Percentiles rank a stretch among this genome's conserved stretches.
Conservation (phyloP, 2,329 filamentous ascomycete genomes). For the Fusarium continuum region DNA sequence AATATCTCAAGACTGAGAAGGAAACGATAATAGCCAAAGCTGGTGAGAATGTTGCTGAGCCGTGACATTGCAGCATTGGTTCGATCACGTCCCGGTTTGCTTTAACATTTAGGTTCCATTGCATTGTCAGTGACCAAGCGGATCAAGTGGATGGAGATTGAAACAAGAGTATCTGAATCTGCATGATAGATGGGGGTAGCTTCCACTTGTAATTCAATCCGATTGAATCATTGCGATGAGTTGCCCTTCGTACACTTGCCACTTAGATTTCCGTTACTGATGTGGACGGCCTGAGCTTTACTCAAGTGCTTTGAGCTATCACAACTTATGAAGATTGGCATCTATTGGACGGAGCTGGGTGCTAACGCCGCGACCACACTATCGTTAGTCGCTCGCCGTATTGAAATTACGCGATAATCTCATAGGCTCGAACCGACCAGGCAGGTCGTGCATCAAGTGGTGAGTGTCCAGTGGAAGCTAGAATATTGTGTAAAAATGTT, state of each 20-base stretch:
- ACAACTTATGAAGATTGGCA: constrained; percentile 2
- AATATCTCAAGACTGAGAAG: neutral
- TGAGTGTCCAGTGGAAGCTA: neutral
- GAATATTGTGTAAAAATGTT: neutral
- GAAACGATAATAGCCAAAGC: neutral
- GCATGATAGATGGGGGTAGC: constrained; percentile 1
- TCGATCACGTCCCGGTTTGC: neutral
- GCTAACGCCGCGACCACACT: neutral
- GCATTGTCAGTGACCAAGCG: neutral
- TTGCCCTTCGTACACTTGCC: neutral
- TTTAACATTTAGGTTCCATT: neutral
- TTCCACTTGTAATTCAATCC: constrained; percentile 1
- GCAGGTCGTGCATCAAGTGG: neutral
- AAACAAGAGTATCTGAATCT: neutral
- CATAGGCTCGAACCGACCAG: neutral
- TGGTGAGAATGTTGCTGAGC: neutral
- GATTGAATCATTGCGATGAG: neutral
- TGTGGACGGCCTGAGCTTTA: constrained; percentile 4
- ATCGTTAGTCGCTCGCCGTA: neutral
- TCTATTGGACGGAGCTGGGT: neutral
- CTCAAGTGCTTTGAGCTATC: constrained; percentile 6
- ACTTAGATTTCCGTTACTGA: neutral
- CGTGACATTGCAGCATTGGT: neutral
- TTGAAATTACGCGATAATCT: neutral
- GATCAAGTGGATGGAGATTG: neutral